Evolutionary conservation across 2,329 filamentous ascomycete species (phyloP).

Genomic region (Clonostachys sp.): DNA sequence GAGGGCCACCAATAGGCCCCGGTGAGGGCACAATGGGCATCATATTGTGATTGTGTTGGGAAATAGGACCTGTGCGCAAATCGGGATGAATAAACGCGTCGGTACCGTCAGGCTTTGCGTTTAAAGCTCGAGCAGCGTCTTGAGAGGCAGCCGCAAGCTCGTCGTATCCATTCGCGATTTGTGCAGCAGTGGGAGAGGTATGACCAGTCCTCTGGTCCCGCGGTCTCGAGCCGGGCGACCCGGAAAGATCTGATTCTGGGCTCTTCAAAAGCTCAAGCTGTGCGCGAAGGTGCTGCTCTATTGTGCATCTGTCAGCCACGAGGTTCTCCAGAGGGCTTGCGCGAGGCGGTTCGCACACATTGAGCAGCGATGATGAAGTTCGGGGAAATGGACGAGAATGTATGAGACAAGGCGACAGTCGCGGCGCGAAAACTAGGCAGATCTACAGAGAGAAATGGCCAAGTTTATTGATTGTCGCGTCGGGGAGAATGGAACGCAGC

Average conservation of each 20-base stretch:
- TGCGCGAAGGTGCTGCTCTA: slow-evolving; percentile 36
- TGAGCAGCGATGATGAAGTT: no score
- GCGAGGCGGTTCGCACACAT: not conserved
- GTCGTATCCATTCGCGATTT: slow-evolving; percentile 40
- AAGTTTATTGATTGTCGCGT: no score
- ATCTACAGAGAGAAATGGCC: no score
- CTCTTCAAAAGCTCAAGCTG: slow-evolving; percentile 37
- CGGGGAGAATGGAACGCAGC: no score
- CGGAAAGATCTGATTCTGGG: slow-evolving; percentile 19
- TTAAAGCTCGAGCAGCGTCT: slow-evolving; percentile 24
- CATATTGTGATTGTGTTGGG: slow-evolving; percentile 24
- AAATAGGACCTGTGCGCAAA: slow-evolving; percentile 20
- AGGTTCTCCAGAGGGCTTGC: not conserved
- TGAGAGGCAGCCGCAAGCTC: slow-evolving; percentile 25
- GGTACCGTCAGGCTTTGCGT: slow-evolving; percentile 24
- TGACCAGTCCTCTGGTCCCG: slow-evolving; percentile 19
- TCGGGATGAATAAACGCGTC: slow-evolving; percentile 45
- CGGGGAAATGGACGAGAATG: no score
- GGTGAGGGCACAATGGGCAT: slow-evolving; percentile 25
- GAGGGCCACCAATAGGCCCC: slow-evolving; percentile 19
- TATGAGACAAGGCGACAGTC: no score
- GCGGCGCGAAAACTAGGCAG: no score
- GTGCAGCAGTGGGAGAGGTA: slow-evolving; percentile 17
- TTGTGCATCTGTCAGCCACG: not conserved
- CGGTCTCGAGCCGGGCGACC: slow-evolving; percentile 7